These are phyloP conservation scores for Didymella glomerata DNA, from an alignment of 2,329 filamentous ascomycete species.

Conservation along the genomic window DNA sequence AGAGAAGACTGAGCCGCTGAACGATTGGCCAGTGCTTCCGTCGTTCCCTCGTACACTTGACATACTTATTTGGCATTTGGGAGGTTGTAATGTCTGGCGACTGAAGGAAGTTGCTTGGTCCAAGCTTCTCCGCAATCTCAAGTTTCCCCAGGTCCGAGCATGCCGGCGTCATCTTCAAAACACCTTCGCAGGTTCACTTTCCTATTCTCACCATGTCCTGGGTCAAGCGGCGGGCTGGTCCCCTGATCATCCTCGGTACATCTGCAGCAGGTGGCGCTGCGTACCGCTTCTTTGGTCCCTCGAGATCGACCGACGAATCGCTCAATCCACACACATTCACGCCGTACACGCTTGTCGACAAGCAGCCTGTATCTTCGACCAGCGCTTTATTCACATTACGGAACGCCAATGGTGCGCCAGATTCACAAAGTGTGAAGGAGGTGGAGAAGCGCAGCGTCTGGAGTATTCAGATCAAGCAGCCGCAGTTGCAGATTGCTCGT, in stretches of 20 bases:
- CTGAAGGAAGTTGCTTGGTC: no score
- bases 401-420: constrained; percentile 48
- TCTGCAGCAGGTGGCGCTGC: constrained; percentile 47
- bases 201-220: constrained; percentile 36
- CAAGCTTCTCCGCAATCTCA: no score
- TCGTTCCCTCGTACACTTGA: no score
- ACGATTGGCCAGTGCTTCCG: no score
- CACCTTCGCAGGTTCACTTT: background rate
- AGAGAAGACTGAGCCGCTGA: no score
- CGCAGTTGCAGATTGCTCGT: constrained; percentile 88
- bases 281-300: constrained; percentile 41
- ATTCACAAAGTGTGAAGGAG: constrained; percentile 45
- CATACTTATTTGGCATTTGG: no score
- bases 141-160: constrained; percentile 12
- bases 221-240: constrained; percentile 40
- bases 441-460: constrained; percentile 73
- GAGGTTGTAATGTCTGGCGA: no score
- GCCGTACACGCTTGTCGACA: constrained; percentile 69
- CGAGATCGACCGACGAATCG: constrained; percentile 38
- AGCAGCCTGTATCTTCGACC: constrained; percentile 70
- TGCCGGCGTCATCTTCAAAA: constrained; percentile 5
- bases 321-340: constrained; percentile 70
- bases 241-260: constrained; percentile 44
- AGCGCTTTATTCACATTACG: constrained; percentile 73
- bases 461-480: constrained; percentile 94